Conservation (phyloP, 2,329 filamentous ascomycete genomes). For the Beauveria brongniartii region DNA sequence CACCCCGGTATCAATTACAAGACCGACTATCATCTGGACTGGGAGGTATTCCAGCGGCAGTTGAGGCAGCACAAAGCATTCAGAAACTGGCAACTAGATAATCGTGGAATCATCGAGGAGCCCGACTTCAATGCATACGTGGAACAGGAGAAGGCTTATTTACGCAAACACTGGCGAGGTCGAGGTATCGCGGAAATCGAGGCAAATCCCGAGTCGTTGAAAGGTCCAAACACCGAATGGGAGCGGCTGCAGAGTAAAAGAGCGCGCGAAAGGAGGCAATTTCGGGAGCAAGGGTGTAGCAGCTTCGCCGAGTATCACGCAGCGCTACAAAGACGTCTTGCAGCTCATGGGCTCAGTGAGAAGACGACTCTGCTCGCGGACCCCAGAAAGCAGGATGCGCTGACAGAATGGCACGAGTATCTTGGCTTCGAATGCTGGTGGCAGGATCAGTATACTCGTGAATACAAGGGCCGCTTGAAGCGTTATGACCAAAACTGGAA, state of each 20-base stretch:
- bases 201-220: neutral
- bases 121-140: neutral
- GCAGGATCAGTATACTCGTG: neutral
- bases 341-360: neutral
- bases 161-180: neutral
- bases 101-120: neutral
- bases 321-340: neutral
- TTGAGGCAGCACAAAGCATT: neutral
- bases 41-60: neutral
- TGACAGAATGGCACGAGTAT: neutral
- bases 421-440: neutral
- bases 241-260: too few species aligned
- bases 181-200: neutral
- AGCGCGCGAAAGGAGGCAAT: neutral
- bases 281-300: neutral
- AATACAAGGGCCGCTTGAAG: neutral
- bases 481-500: neutral
- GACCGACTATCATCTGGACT: neutral
- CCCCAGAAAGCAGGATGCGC: neutral
- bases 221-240: too few species aligned
- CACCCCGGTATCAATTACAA: neutral
- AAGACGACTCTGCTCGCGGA: neutral
- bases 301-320: neutral
- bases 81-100: neutral
- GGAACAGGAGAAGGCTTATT: too few species aligned